A percentile compares a stretch with the other conserved stretches of the same genome.
Conservation (phyloP, 176 grass and related monocot genomes). For the Phoenix dactylifera region DNA sequence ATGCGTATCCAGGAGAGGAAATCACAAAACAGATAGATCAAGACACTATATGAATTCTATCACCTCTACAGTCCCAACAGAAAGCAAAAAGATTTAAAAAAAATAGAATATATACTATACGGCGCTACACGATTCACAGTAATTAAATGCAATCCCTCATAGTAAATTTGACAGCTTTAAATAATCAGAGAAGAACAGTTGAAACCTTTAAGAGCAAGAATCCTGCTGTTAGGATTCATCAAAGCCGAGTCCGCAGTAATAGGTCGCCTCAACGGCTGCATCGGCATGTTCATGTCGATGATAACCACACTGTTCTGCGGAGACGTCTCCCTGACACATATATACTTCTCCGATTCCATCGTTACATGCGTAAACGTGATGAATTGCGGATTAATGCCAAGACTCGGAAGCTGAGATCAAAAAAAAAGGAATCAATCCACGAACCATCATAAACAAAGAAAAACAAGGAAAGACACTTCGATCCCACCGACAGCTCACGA, state of each 20-base stretch:
- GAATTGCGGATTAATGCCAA: slow-evolving; percentile 93
- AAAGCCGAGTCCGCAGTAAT: slow-evolving; percentile 95
- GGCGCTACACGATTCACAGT: too few species aligned
- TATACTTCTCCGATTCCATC: slow-evolving; percentile 98
- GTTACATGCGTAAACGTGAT: slow-evolving; percentile 98
- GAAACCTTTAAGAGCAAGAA: slow-evolving; percentile 94
- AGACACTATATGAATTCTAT: too few species aligned
- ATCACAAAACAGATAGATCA: too few species aligned
- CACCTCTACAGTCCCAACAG: too few species aligned
- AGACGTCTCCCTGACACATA: slow-evolving; percentile 93
- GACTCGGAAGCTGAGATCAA: slow-evolving; percentile 61
- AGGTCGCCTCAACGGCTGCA: slow-evolving; percentile 80
- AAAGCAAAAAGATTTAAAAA: too few species aligned
- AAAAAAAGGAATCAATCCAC: not conserved
- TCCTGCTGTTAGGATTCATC: slow-evolving; percentile 94
- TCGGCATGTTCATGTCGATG: slow-evolving; percentile 94
- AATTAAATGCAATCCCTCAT: too few species aligned
- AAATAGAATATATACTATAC: too few species aligned
- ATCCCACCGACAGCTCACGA: not conserved
- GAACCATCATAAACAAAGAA: too few species aligned
- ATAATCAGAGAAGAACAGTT: not conserved
- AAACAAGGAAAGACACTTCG: too few species aligned
- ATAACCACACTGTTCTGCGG: slow-evolving; percentile 98
- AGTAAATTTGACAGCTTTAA: too few species aligned
- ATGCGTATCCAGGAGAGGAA: too few species aligned